These are phyloP conservation scores for Tanacetum coccineum DNA, from an alignment of 129 eudicot genomes.

Conservation along the genomic window DNA sequence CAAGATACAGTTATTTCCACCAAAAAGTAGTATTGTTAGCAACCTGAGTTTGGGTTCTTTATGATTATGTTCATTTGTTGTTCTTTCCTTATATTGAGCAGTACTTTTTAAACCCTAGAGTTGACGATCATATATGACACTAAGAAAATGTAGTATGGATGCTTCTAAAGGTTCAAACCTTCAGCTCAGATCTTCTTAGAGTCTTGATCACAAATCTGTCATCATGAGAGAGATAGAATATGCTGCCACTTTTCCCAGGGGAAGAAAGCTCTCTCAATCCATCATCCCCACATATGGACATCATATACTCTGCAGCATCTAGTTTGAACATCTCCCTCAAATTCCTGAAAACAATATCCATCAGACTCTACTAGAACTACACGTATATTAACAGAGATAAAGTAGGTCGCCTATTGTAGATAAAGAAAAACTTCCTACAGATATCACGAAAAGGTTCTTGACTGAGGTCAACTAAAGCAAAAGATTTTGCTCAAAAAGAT, in stretches of 20 bases:
- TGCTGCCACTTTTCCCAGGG: slow-evolving; percentile 98
- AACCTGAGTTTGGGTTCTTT: slow-evolving; percentile 1
- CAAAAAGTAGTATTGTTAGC: background rate
- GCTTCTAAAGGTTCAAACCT: slow-evolving; percentile 47
- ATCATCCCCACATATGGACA: slow-evolving; percentile 99
- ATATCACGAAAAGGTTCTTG: slow-evolving; percentile 7
- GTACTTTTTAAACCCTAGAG: background rate
- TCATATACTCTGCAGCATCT: slow-evolving; percentile 99
- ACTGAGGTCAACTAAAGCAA: slow-evolving; percentile 2
- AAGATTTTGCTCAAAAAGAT: slow-evolving; percentile 13
- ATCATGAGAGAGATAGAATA: slow-evolving; percentile 85
- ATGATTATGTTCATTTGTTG: background rate
- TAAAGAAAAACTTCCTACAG: background rate
- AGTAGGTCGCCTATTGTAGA: background rate
- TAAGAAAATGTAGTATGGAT: background rate
- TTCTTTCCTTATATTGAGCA: too few relatives aligned
- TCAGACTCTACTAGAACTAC: slow-evolving; percentile 17
- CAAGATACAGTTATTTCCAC: background rate
- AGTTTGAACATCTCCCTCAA: slow-evolving; percentile 95
- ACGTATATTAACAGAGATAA: slow-evolving; percentile 14
- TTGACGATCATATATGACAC: background rate
- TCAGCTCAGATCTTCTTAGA: slow-evolving; percentile 64
- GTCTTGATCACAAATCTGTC: slow-evolving; percentile 95
- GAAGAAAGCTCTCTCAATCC: slow-evolving; percentile 94
- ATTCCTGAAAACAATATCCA: slow-evolving; percentile 53